Percentiles rank a stretch among this genome's conserved stretches.
Evolutionary conservation across 1,284 basidiomycete genomes (phyloP).

Genomic region (Lentinula novae-zelandiae): DNA sequence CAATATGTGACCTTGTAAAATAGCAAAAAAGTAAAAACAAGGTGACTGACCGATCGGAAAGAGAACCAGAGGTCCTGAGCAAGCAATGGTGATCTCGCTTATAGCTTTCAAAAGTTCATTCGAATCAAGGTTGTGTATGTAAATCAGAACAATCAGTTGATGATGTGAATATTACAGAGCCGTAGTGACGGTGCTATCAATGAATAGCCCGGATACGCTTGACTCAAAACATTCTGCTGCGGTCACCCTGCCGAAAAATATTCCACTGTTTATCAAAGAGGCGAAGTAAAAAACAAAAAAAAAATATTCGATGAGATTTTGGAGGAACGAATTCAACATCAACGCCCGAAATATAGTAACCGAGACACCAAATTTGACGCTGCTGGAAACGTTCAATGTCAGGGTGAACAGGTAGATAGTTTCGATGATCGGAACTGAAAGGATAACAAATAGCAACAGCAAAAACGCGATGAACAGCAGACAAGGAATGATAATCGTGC

Average conservation of each 20-base stretch:
- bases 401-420: slow-evolving; percentile 50
- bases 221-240: slow-evolving; percentile 39
- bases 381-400: slow-evolving; percentile 34
- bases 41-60: slow-evolving; percentile 41
- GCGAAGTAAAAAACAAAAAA: slow-evolving; percentile 32
- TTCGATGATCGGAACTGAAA: slow-evolving; percentile 59
- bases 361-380: slow-evolving; percentile 52
- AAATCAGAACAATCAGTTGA: slow-evolving; percentile 1
- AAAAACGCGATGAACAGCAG: slow-evolving; percentile 48
- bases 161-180: slow-evolving; percentile 31
- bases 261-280: slow-evolving; percentile 28
- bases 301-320: background rate
- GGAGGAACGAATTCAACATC: slow-evolving; percentile 23
- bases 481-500: slow-evolving; percentile 30
- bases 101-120: slow-evolving; percentile 37
- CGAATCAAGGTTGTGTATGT: slow-evolving; percentile 20
- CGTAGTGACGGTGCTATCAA: slow-evolving; percentile 42
- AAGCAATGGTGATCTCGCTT: slow-evolving; percentile 30
- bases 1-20: background rate
- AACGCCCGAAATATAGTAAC: slow-evolving; percentile 50
- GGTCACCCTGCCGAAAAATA: slow-evolving; percentile 33
- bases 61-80: slow-evolving; percentile 27
- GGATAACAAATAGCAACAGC: slow-evolving; percentile 51
- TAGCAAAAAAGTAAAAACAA: background rate
- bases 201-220: slow-evolving; percentile 43